Evolutionary conservation across 202 grass and related monocot genomes (phyloP).

Genomic region (Setaria viridis): DNA sequence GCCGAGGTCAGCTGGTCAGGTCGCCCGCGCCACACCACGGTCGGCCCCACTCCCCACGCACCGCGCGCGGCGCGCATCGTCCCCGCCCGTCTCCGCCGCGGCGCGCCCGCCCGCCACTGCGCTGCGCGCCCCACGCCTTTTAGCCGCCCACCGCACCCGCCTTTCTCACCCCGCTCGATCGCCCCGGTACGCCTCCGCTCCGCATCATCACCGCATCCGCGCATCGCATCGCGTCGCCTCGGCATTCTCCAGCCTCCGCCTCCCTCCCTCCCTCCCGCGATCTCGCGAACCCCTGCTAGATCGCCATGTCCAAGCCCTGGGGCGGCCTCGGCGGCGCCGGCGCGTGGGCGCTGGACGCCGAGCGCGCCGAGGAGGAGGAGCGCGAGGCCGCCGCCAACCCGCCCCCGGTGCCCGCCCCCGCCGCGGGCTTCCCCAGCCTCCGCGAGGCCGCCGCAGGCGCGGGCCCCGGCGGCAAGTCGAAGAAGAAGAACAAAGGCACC

Average conservation of each 20-base stretch:
- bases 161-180: background rate
- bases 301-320: slow-evolving; percentile 70
- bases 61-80: background rate
- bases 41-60: background rate
- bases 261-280: background rate
- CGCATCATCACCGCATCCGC: background rate
- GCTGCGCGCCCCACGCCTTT: background rate
- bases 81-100: background rate
- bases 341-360: slow-evolving; percentile 86
- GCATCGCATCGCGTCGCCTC: slow-evolving; percentile 22
- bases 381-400: slow-evolving; percentile 27
- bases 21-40: no score
- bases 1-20: background rate
- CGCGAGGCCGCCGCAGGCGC: slow-evolving; percentile 48
- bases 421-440: slow-evolving; percentile 67
- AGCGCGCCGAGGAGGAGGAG: slow-evolving; percentile 78
- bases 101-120: background rate
- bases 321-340: slow-evolving; percentile 76
- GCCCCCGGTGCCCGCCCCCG: background rate
- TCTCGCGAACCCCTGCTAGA: slow-evolving; percentile 42
- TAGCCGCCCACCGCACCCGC: slow-evolving; percentile 1
- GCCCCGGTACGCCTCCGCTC: background rate
- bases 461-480: slow-evolving; percentile 38
- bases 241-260: background rate
- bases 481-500: slow-evolving; percentile 66